phyloP scores from a whole-genome alignment of 2,329 filamentous ascomycete genomes.

The Cladosporium velox region DNA sequence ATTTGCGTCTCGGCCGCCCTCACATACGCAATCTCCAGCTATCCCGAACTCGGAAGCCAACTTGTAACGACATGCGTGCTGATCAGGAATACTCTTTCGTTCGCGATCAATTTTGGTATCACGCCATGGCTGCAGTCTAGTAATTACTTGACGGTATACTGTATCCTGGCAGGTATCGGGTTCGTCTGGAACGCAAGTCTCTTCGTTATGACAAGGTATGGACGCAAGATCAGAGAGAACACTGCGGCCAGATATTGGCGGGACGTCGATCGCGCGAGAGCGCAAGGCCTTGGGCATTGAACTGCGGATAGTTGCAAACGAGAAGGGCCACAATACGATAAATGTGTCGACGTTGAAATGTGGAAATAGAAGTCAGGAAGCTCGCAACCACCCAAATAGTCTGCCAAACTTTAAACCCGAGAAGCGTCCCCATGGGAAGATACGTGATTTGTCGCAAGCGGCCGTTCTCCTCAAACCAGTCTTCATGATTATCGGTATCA shows the following conservation, averaged over 20 bases:
- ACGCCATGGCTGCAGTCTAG: constrained; percentile 47
- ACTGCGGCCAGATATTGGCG: constrained; percentile 24
- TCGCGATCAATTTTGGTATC: constrained; percentile 52
- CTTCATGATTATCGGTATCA: neutral
- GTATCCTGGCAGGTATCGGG: constrained; percentile 47
- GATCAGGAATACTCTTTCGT: constrained; percentile 52
- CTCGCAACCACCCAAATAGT: too few relatives aligned
- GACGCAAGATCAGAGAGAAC: constrained; percentile 24
- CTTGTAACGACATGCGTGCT: constrained; percentile 51
- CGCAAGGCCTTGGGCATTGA: constrained; percentile 11
- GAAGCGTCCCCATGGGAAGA: too few relatives aligned
- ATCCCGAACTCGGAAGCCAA: constrained; percentile 48
- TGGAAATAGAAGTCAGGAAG: neutral
- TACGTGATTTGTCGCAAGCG: too few relatives aligned
- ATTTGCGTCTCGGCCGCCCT: constrained; percentile 45
- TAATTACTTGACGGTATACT: constrained; percentile 46
- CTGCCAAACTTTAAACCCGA: too few relatives aligned
- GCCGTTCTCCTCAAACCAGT: neutral
- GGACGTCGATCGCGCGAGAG: constrained; percentile 8
- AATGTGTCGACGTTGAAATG: neutral
- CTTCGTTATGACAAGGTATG: constrained; percentile 28
- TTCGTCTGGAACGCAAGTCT: constrained; percentile 43
- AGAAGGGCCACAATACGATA: neutral
- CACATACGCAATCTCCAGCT: constrained; percentile 49
- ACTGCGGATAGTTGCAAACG: neutral